phyloP scores from a whole-genome alignment of 352 stramenopile genomes.

The Phytophthora chlamydospora region DNA sequence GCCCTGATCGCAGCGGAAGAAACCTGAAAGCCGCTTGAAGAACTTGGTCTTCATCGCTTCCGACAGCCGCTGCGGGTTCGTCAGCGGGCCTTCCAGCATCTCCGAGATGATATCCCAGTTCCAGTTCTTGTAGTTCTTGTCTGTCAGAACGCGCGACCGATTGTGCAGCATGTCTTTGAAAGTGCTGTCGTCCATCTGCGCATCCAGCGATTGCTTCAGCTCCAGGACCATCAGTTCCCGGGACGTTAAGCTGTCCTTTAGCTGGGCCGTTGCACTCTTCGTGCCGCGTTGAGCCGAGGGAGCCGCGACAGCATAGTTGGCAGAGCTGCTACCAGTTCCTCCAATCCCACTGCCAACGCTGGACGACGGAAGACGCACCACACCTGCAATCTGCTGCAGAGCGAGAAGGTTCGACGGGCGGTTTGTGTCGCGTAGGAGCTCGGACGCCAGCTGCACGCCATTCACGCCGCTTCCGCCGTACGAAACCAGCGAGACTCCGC shows the following conservation, averaged over 20 bases:
- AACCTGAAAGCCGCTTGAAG: constrained; percentile 90
- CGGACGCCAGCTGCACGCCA: constrained; percentile 86
- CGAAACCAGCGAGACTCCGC: constrained; percentile 80
- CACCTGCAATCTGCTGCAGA: constrained; percentile 46
- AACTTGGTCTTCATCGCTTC: constrained; percentile 95
- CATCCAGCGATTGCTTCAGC: constrained; percentile 87
- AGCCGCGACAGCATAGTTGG: constrained; percentile 39
- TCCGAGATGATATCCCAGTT: constrained; percentile 93
- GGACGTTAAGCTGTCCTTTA: constrained; percentile 79
- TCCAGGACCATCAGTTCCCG: constrained; percentile 88
- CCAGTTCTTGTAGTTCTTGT: constrained; percentile 93
- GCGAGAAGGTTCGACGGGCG: constrained; percentile 66
- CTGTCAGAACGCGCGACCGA: constrained; percentile 80
- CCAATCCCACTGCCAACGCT: constrained; percentile 30
- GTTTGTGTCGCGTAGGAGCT: constrained; percentile 89
- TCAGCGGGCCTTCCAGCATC: constrained; percentile 85
- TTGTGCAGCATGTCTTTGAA: constrained; percentile 92
- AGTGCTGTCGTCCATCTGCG: constrained; percentile 88
- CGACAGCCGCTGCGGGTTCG: constrained; percentile 84
- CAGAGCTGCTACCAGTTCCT: constrained; percentile 30
- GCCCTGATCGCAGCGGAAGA: constrained; percentile 89
- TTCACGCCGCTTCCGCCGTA: constrained; percentile 84
- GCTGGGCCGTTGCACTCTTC: constrained; percentile 43
- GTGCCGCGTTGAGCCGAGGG: constrained; percentile 45
- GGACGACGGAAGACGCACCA: constrained; percentile 43